These are phyloP conservation scores for Xylaria venustula DNA, from an alignment of 495 filamentous ascomycete species.

Conservation along the genomic window DNA sequence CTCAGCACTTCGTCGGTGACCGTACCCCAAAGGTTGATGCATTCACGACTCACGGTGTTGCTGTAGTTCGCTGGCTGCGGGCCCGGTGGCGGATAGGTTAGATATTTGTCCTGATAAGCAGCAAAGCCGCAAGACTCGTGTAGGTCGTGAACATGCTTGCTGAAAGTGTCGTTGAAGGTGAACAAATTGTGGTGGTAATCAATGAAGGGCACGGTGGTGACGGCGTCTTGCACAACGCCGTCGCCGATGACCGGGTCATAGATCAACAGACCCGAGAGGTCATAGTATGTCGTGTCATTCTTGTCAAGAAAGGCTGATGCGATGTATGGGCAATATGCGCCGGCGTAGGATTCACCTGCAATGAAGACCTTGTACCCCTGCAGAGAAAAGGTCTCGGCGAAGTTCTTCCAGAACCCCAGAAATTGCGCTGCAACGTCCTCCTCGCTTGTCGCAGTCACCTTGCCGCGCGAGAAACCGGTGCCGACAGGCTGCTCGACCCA, in stretches of 20 bases:
- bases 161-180: conserved; percentile 67
- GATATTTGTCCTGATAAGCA: conserved; percentile 60
- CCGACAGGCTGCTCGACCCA: conserved; percentile 78
- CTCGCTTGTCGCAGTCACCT: conserved; percentile 61
- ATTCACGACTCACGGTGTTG: conserved; percentile 41
- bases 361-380: conserved; percentile 67
- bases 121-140: conserved; percentile 68
- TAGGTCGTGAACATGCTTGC: conserved; percentile 54
- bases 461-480: conserved; percentile 69
- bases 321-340: conserved; percentile 79
- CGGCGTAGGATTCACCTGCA: conserved; percentile 71
- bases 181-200: conserved; percentile 66
- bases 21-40: conserved; percentile 42
- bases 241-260: conserved; percentile 69
- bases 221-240: conserved; percentile 49
- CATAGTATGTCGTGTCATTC: conserved; percentile 65
- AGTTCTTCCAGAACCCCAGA: conserved; percentile 69
- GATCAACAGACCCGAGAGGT: conserved; percentile 66
- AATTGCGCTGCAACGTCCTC: conserved; percentile 68
- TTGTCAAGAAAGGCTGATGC: conserved; percentile 71
- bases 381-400: conserved; percentile 65
- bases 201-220: conserved; percentile 62
- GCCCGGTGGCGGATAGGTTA: conserved; percentile 67
- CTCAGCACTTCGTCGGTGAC: conserved; percentile 55
- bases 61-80: conserved; percentile 49